These are phyloP conservation scores for Mycena albidolilacea DNA, from an alignment of 768 basidiomycete genomes.

Conservation along the genomic window DNA sequence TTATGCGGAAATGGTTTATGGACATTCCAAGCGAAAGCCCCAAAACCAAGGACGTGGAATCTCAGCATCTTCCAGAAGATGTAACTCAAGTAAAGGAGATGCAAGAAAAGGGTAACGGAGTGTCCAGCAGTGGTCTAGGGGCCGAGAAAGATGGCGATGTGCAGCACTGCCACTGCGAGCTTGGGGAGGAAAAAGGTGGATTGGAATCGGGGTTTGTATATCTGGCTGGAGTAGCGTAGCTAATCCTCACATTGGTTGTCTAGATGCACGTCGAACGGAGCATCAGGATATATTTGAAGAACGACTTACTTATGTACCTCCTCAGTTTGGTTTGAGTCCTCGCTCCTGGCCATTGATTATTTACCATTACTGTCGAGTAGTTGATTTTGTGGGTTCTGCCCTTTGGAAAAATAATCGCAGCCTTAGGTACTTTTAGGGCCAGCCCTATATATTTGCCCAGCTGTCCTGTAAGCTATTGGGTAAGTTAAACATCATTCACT, in stretches of 20 bases:
- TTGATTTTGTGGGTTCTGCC: background rate
- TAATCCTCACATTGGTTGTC: background rate
- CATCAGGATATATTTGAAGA: background rate
- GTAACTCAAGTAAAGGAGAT: background rate
- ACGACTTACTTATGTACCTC: background rate
- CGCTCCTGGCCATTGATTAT: background rate
- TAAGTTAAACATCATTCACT: too few relatives aligned
- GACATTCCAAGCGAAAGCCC: background rate
- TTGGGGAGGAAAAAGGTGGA: background rate
- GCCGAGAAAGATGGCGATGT: background rate
- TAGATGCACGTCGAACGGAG: background rate
- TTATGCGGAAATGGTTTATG: constrained; percentile 1
- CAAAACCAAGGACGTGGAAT: background rate
- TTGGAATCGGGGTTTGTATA: background rate
- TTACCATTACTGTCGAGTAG: background rate
- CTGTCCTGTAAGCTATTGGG: too few relatives aligned
- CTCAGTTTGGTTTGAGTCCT: background rate
- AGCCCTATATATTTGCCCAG: too few relatives aligned
- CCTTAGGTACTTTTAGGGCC: too few relatives aligned
- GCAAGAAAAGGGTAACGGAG: background rate
- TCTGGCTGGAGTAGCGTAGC: background rate
- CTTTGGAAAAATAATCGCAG: background rate
- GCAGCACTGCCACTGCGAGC: background rate
- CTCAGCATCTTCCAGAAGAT: background rate
- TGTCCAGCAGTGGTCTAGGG: background rate